Evolutionary conservation across 192 early-diverging fungal species (phyloP).

Genomic region (Mortierella alpina): DNA sequence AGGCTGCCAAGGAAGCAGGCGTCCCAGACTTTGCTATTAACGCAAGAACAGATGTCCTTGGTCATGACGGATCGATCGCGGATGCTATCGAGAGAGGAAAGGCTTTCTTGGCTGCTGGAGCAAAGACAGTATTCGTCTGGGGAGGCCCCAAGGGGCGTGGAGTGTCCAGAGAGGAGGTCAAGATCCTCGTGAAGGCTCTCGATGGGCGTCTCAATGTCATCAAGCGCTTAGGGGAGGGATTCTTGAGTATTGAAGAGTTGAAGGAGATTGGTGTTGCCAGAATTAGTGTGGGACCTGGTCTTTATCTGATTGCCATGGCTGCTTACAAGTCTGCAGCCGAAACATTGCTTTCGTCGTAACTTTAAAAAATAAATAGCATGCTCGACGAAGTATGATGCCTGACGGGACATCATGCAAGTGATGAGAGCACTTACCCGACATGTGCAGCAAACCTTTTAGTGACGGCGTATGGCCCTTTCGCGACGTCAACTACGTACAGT

Average conservation of each 20-base stretch:
- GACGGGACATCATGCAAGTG: no score
- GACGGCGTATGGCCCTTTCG: no score
- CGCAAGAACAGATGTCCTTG: slow-evolving; percentile 54
- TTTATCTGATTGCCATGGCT: slow-evolving; percentile 22
- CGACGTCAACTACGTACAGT: no score
- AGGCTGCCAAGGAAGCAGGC: slow-evolving; percentile 38
- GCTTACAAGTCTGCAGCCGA: slow-evolving; percentile 44
- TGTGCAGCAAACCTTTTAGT: no score
- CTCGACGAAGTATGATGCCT: no score
- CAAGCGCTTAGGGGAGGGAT: slow-evolving; percentile 8
- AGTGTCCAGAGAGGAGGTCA: slow-evolving; percentile 27
- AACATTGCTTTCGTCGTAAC: slow-evolving; percentile 15
- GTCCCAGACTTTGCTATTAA: slow-evolving; percentile 62
- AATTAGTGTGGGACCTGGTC: slow-evolving; percentile 40
- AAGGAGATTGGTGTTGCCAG: slow-evolving; percentile 42
- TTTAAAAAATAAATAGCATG: neutral
- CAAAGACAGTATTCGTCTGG: slow-evolving; percentile 58
- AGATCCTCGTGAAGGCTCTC: slow-evolving; percentile 13
- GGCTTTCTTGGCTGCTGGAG: slow-evolving; percentile 52
- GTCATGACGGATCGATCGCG: slow-evolving; percentile 31
- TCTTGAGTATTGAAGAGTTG: slow-evolving; percentile 28
- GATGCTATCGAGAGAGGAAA: slow-evolving; percentile 56
- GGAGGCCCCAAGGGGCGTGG: slow-evolving; percentile 39
- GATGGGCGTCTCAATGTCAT: slow-evolving; percentile 45
- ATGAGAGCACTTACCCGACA: no score